Conservation (phyloP, 441 rosid species). For the Theobroma grandiflorum region DNA sequence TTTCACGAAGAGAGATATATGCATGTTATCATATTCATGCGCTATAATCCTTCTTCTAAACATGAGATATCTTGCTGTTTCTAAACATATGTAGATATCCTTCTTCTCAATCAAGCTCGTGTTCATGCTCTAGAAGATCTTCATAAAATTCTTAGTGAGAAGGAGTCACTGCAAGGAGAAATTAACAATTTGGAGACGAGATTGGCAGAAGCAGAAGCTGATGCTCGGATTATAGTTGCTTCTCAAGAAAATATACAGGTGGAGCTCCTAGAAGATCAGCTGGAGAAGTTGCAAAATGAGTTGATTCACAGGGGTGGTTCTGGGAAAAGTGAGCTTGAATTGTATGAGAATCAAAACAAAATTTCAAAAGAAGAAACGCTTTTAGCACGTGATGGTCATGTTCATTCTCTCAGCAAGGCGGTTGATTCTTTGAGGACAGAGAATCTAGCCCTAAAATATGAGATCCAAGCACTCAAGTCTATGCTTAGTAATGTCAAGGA, state of each 20-base stretch:
- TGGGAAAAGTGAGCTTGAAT: slow-evolving; percentile 34
- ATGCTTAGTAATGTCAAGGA: slow-evolving; percentile 59
- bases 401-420: slow-evolving; percentile 63
- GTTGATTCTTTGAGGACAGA: slow-evolving; percentile 67
- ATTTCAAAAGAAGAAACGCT: slow-evolving; percentile 35
- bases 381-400: slow-evolving; percentile 41
- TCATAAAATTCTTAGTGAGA: slow-evolving; percentile 69
- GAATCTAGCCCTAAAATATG: slow-evolving; percentile 70
- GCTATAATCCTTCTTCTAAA: no score
- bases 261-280: slow-evolving; percentile 72
- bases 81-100: slow-evolving; percentile 60
- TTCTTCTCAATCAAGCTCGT: slow-evolving; percentile 88
- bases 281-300: slow-evolving; percentile 72
- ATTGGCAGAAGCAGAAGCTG: slow-evolving; percentile 88
- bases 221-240: slow-evolving; percentile 78
- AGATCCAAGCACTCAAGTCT: slow-evolving; percentile 65
- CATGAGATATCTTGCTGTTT: neutral
- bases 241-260: slow-evolving; percentile 78
- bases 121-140: slow-evolving; percentile 80
- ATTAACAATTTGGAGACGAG: slow-evolving; percentile 70
- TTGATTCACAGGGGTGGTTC: slow-evolving; percentile 47
- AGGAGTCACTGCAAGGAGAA: slow-evolving; percentile 80
- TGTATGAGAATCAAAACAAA: slow-evolving; percentile 33
- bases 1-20: slow-evolving; percentile 13
- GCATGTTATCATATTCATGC: slow-evolving; percentile 12